Base-by-base conservation (phyloP, 331 rosid species). In the Spiraea crenata region DNA sequence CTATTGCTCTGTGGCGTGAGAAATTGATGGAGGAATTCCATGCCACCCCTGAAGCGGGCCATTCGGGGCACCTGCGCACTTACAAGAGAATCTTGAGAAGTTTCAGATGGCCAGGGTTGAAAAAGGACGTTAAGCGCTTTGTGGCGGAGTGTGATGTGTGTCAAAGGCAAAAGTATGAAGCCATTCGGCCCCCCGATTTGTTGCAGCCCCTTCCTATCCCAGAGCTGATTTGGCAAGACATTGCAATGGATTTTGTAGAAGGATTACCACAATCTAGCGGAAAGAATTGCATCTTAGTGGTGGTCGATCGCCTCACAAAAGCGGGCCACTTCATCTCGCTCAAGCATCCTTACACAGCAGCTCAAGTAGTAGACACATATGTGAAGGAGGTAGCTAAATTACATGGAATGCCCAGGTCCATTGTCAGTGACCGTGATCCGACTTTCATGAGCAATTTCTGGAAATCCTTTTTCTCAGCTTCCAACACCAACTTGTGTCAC, bases 1-100 rank as follows among this genome's bases (percentile, higher is more conserved):
- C 3, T 0, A 9, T 40, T 4, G 3, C n/a, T 0, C 4, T 17
- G 0, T 63, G 12, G 40, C 3, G 4, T 0, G 1, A 31, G 3
- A 64, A 31, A 15, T 3, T 64, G 0, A 3, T 64, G 6, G 3
- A 9, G 12, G 20, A 64, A 19, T 44, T n/a, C n/a, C n/a, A n/a
- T n/a, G n/a, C n/a, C n/a, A n/a, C n/a, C n/a, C n/a, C n/a, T n/a
- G n/a, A n/a, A n/a, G n/a, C n/a, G n/a, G n/a, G n/a, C n/a, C n/a
- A n/a, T n/a, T n/a, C n/a, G n/a, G n/a, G n/a, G n/a, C n/a, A n/a
- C n/a, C n/a, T n/a, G n/a, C n/a, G n/a, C n/a, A n/a, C n/a, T n/a
- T n/a, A n/a, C n/a, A n/a, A n/a, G n/a, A n/a, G n/a, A n/a, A n/a
- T n/a, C n/a, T n/a, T n/a, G n/a, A n/a, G n/a, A n/a, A n/a, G n/a